A percentile compares a stretch with the other conserved stretches of the same genome.
phyloP scores from a whole-genome alignment of 2,329 filamentous ascomycete genomes.

The Aspergillus pseudoviridinutans region DNA sequence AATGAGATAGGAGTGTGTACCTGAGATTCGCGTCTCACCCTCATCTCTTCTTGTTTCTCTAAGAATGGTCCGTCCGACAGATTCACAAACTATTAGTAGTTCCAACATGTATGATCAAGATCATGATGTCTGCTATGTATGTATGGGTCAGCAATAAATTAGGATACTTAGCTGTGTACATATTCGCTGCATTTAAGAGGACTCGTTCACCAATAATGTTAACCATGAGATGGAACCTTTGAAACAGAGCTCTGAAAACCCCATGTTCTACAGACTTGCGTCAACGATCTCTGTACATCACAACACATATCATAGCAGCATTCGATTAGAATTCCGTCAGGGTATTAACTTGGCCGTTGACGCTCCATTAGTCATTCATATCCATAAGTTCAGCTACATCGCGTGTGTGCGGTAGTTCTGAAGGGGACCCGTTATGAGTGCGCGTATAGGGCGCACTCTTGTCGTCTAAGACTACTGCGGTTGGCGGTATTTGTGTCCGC shows the following conservation, averaged over 20 bases:
- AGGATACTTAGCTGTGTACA: background rate
- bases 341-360: no score
- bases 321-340: no score
- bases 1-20: no score
- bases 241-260: background rate
- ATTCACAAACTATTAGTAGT: background rate
- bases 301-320: no score
- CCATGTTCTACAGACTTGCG: background rate
- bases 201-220: background rate
- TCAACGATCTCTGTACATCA: background rate
- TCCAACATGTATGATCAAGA: background rate
- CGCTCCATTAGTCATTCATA: background rate
- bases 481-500: background rate
- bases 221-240: background rate
- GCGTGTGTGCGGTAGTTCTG: background rate
- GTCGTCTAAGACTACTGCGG: background rate
- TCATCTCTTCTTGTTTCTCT: no score
- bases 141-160: no score
- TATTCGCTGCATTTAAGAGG: background rate
- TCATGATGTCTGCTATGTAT: no score
- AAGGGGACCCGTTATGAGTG: background rate
- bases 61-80: no score
- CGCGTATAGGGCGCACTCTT: background rate
- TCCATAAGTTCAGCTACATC: background rate
- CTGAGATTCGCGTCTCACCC: no score